Percentiles rank a stretch among this genome's conserved stretches.
These are phyloP conservation scores for Phytopythium helicoides DNA, from an alignment of 352 stramenopile species.

Conservation along the genomic window DNA sequence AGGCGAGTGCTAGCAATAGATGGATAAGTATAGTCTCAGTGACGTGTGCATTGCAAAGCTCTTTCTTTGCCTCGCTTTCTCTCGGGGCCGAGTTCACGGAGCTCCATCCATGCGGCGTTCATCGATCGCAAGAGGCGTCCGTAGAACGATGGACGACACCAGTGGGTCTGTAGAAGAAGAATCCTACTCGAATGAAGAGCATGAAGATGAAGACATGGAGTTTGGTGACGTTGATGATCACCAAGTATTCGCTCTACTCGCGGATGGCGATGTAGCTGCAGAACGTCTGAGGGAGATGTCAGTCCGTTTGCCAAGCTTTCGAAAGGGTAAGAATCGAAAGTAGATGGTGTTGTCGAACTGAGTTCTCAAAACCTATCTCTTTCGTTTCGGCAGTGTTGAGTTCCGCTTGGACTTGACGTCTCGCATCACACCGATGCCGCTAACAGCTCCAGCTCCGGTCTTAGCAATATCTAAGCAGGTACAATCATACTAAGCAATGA, in stretches of 20 bases:
- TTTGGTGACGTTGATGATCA: conserved; percentile 63
- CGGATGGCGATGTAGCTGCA: conserved; percentile 32
- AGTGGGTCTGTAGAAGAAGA: background rate
- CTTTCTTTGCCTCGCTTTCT: too few species aligned
- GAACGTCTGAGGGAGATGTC: conserved; percentile 2
- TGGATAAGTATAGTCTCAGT: too few species aligned
- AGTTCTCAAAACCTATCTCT: background rate
- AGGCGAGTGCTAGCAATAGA: too few species aligned
- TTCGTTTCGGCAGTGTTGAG: conserved; percentile 24
- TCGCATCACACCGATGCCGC: conserved; percentile 21
- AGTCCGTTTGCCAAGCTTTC: conserved; percentile 7
- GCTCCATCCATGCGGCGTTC: conserved; percentile 14
- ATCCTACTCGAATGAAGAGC: background rate
- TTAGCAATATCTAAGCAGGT: background rate
- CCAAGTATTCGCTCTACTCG: conserved; percentile 53
- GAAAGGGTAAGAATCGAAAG: conserved; percentile 15
- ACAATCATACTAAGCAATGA: background rate
- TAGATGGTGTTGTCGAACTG: background rate
- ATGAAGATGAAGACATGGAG: conserved; percentile 32
- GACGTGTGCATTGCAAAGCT: too few species aligned
- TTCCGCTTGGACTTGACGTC: conserved; percentile 60
- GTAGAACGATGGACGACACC: background rate
- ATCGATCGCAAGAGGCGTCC: conserved; percentile 17
- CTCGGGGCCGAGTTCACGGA: too few species aligned
- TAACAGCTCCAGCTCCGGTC: conserved; percentile 1